Percentiles rank a stretch among this genome's conserved stretches.
Conservation (phyloP, 164 flowering plant genomes). For the Tinospora cordifolia region DNA sequence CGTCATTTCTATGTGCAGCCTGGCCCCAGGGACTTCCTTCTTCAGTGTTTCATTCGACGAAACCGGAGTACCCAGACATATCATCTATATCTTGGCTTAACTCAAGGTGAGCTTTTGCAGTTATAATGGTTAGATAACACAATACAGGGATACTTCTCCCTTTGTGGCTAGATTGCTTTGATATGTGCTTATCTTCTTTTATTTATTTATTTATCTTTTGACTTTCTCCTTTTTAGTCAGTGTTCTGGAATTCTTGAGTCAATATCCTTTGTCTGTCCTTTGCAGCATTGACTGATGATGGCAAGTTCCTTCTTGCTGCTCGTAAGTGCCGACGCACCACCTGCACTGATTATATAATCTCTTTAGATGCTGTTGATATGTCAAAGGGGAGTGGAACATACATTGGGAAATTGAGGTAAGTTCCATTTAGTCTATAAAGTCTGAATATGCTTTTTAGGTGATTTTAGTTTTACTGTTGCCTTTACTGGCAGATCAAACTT, state of each 20-base stretch:
- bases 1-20: slow-evolving; percentile 45
- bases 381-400: slow-evolving; percentile 50
- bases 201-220: not conserved
- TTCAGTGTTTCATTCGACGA: slow-evolving; percentile 80
- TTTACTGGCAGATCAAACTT: slow-evolving; percentile 53
- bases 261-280: not conserved
- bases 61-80: slow-evolving; percentile 55
- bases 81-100: slow-evolving; percentile 59
- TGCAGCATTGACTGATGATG: slow-evolving; percentile 57
- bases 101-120: slow-evolving; percentile 41
- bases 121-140: not conserved
- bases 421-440: not conserved
- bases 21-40: slow-evolving; percentile 64
- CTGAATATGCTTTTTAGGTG: not conserved
- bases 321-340: slow-evolving; percentile 58
- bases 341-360: slow-evolving; percentile 58
- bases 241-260: not conserved
- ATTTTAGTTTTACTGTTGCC: slow-evolving; percentile 8
- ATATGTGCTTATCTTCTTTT: not conserved
- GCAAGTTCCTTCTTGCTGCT: slow-evolving; percentile 77
- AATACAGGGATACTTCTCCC: not conserved
- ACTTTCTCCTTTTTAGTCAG: not conserved
- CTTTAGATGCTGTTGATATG: slow-evolving; percentile 51
- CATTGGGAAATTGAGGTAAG: slow-evolving; percentile 67
- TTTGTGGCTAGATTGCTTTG: not conserved